Base-by-base conservation (phyloP, 2,329 filamentous ascomycete species). In the Ilyonectria robusta region DNA sequence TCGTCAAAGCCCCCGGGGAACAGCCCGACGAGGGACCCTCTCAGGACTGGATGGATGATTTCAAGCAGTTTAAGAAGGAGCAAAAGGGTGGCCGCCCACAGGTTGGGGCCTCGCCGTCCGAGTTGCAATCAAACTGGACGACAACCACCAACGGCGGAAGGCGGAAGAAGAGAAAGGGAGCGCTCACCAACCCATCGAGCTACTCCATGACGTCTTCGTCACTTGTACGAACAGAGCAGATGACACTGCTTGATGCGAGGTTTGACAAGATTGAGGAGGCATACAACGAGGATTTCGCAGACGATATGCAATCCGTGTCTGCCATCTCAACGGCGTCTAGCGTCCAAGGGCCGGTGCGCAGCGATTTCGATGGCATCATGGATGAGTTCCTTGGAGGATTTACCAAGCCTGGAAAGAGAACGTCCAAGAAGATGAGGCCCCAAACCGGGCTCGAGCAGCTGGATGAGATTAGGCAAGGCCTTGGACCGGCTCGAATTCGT, bases 121-220 rank as follows among this genome's bases (percentile, higher is more conserved):
- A 92, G 70, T 76, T 92, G 53, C 90, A 93, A 75, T 93, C 92
- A 6, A 84, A 92, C 72, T 88, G 92, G 83, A 94, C 92, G 2
- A 91, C 92, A 1, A 94, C 92, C 2, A 92, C 93, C 1, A 92
- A 91, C 68, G 94, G 93, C 40, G 94, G 94, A 13, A 90, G 93
- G 59, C 88, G 88, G 68, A 98, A 98, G 91, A 98, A 97, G 88
- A 91, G 95, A 78, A 98, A 97, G 85, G 95, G 95, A 51, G 95
- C 96, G 2, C 83, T 97, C 79, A 98, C 95, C 4, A 94, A 93
- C 71, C 92, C 93, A 1, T 96, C 94, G 1, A 91, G 89, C 65
- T 97, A 96, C 82, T 96, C 93, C 59, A 97, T 97, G 95, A 94
- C 93, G 0, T 97, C 93, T 1, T 97, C 94, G 0, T 92, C 94